These are phyloP conservation scores for Cercospora beticola DNA, from an alignment of 2,329 filamentous ascomycete species.

Conservation along the genomic window DNA sequence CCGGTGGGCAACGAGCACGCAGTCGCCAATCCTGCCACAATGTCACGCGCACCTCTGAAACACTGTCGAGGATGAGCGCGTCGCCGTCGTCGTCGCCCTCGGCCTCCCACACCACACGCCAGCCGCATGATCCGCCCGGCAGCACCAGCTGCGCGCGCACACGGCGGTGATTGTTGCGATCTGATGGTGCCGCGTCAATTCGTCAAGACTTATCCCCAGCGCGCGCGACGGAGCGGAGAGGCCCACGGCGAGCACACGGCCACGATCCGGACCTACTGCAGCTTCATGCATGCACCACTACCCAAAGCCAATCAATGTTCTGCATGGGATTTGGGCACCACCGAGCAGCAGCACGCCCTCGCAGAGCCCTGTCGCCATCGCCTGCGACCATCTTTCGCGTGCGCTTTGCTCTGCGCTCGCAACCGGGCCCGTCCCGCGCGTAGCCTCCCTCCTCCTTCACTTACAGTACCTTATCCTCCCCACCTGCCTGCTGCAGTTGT, in stretches of 20 bases:
- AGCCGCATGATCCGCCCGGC: not conserved
- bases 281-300: conserved; percentile 15
- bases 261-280: conserved; percentile 13
- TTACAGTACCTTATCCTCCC: not conserved
- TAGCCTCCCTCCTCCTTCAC: not conserved
- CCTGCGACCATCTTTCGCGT: not conserved
- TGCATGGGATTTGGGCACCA: conserved; percentile 5
- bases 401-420: not conserved
- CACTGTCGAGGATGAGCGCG: not conserved
- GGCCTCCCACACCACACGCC: not conserved
- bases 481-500: not conserved
- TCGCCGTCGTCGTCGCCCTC: not conserved
- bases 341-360: conserved; percentile 1
- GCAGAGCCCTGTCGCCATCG: not conserved
- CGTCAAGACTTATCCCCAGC: not conserved
- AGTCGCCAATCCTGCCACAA: not conserved
- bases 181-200: not conserved
- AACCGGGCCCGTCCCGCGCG: conserved; percentile 6
- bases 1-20: not conserved
- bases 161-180: not conserved
- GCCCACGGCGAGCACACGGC: conserved; percentile 12
- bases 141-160: not conserved
- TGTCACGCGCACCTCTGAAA: conserved; percentile 3
- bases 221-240: conserved; percentile 10
- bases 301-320: conserved; percentile 14